Base-by-base conservation (phyloP, 2,329 filamentous ascomycete genomes). In the Lanzia echinophila region DNA sequence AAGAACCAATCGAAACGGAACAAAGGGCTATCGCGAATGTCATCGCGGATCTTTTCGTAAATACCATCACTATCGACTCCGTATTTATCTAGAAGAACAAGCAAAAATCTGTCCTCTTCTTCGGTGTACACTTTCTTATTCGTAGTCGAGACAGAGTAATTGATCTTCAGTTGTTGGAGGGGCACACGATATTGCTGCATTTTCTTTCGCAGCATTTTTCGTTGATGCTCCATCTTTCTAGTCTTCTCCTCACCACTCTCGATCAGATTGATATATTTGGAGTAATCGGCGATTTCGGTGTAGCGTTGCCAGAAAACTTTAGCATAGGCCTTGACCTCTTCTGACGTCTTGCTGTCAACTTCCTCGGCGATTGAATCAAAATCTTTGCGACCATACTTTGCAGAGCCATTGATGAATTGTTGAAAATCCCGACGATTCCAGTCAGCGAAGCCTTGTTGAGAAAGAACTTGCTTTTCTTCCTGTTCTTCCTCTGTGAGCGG, bases 1-100 rank as follows among this genome's bases (percentile, higher is more conserved):
- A 99, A 96, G 75, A 99, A 99, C 95, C 95, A 99, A 69, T 99
- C 94, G 65, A 99, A 99, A 38, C 94, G 84, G 79, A 99, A 99
- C 3, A 99, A 76, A 10, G 94, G 91, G 54, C 87, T 92, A 61
- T 96, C 90, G 33, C 91, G 87, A 61, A 99, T 96, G 69, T 97
- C 94, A 60, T 97, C 92, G n/a, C 94, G 86, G 67, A 99, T 96
- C 69, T 84, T 86, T 64, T 99, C 94, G 69, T 94, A 95, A 58
- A 99, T 80, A 33, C 83, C 83, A 64, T 97, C 92, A 1, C 87
- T 87, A 68, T 99, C 95, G 34, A 99, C 84, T 6, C 95, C 94
- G 63, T 90, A 87, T 70, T 86, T 88, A 72, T 99, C 90, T 6
- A 99, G 79, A 73, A 96, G 86, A 47, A 99, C 92, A 33, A 99